Base-by-base conservation (phyloP, 2,329 filamentous ascomycete species). In the Cercospora sesami region DNA sequence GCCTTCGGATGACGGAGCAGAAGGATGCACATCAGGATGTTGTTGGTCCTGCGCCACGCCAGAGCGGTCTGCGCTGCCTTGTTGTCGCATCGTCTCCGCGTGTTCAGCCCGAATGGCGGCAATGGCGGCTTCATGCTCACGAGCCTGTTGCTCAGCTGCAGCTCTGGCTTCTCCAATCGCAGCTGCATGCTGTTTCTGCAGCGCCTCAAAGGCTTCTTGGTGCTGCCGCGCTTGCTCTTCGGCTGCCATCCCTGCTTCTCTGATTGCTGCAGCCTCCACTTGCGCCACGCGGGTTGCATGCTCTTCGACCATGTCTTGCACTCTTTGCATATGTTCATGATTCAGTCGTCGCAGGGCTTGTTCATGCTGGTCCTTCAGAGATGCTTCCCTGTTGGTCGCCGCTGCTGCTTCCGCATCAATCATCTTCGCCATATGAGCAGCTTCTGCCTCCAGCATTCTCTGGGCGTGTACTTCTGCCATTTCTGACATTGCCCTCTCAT, bases 11-110 rank as follows among this genome's bases (percentile, higher is more conserved):
- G 62, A 42, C 51, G 28, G 23, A 4, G 16, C 48, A 8, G 48
- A 51, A 8, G 48, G 69, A 60, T 73, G 69, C 23, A 74, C 71
- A 39, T 71, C 73, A 28, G 73, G 63, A 55, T 73, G 72, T 14
- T 69, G 69, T 9, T 73, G 58, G 14, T 69, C 71, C 48, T 55
- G 65, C 12, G 63, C 14, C 45, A 66, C 51, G n/a, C 69, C 62
- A 21, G 57, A 42, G 39, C 33, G 58, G 31, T 66, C 62, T 10
- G 59, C 58, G 10, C 42, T 26, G 42, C 36, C 60, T 9, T 48
- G 59, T 42, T 28, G 66, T 61, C 55, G 63, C 12, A 61, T 55
- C 26, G 62, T 62, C 28, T 68, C 63, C 14, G 51, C 57, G 14
- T 68, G 62, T 39, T 70, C 67, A 31, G 45, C 30, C 16, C 67